Percentiles rank a stretch among this genome's conserved stretches.
These are phyloP conservation scores for Mortierella sp. DNA, from an alignment of 371 early-diverging fungal genomes.

Conservation along the genomic window DNA sequence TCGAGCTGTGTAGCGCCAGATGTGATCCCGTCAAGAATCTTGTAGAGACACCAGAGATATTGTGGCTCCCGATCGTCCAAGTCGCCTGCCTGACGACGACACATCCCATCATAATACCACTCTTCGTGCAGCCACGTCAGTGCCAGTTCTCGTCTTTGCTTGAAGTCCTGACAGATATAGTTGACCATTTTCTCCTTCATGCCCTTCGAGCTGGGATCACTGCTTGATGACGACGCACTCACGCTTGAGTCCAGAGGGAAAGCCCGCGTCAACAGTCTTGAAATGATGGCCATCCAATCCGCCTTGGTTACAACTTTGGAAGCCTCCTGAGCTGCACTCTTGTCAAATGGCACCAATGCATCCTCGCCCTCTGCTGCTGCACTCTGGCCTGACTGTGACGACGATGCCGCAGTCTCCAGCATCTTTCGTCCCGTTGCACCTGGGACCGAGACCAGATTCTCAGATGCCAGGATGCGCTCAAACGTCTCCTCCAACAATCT, in stretches of 20 bases:
- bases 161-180: slow-evolving; percentile 47
- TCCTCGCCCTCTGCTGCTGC: not conserved
- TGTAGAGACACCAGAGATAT: slow-evolving; percentile 54
- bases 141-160: slow-evolving; percentile 48
- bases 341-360: slow-evolving; percentile 18
- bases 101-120: slow-evolving; percentile 46
- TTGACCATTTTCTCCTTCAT: slow-evolving; percentile 48
- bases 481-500: slow-evolving; percentile 41
- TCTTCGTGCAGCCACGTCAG: slow-evolving; percentile 55
- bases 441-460: slow-evolving; percentile 39
- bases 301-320: slow-evolving; percentile 51
- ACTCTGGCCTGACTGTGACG: slow-evolving; percentile 1
- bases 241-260: slow-evolving; percentile 27
- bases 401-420: slow-evolving; percentile 41
- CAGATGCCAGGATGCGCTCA: slow-evolving; percentile 43
- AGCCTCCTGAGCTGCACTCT: slow-evolving; percentile 2
- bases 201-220: slow-evolving; percentile 6
- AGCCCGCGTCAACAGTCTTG: slow-evolving; percentile 37
- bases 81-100: slow-evolving; percentile 26
- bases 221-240: no score
- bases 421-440: slow-evolving; percentile 42
- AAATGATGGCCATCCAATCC: slow-evolving; percentile 52
- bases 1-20: slow-evolving; percentile 38
- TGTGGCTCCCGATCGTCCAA: slow-evolving; percentile 48
- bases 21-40: slow-evolving; percentile 50